These are phyloP conservation scores for Heterococcus sp. DNA, from an alignment of 108 stramenopile species.

Conservation along the genomic window DNA sequence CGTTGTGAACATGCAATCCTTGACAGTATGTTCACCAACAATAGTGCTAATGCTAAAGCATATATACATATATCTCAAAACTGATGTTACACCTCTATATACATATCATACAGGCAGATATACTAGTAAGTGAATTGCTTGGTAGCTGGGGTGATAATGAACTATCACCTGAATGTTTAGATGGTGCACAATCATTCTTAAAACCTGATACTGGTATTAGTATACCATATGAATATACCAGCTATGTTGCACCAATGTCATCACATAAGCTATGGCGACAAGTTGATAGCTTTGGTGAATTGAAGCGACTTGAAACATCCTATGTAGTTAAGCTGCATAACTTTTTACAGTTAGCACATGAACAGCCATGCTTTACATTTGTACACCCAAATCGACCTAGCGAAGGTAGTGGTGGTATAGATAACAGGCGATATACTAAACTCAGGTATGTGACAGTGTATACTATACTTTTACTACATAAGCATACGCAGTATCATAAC, in stretches of 20 bases:
- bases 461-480: conserved; percentile 1
- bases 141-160: conserved; percentile 98
- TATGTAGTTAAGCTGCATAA: conserved; percentile 93
- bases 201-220: conserved; percentile 60
- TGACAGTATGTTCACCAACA: too few relatives aligned
- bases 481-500: too few relatives aligned
- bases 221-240: conserved; percentile 70
- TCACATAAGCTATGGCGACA: conserved; percentile 78
- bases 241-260: conserved; percentile 83
- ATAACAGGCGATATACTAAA: conserved; percentile 51
- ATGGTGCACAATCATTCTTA: conserved; percentile 78
- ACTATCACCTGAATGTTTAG: conserved; percentile 94
- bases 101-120: conserved; percentile 63
- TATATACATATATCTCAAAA: too few relatives aligned
- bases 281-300: conserved; percentile 65
- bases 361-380: conserved; percentile 78
- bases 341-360: conserved; percentile 74
- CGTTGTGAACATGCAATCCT: too few relatives aligned
- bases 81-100: too few relatives aligned
- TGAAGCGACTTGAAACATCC: conserved; percentile 82
- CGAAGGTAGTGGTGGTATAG: conserved; percentile 7
- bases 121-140: conserved; percentile 90
- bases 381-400: conserved; percentile 63
- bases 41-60: too few relatives aligned
- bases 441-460: conserved; percentile 10